A percentile compares a stretch with the other conserved stretches of the same genome.
Evolutionary conservation across 345 rosid species (phyloP).

Genomic region (Eucalyptus paniculata): DNA sequence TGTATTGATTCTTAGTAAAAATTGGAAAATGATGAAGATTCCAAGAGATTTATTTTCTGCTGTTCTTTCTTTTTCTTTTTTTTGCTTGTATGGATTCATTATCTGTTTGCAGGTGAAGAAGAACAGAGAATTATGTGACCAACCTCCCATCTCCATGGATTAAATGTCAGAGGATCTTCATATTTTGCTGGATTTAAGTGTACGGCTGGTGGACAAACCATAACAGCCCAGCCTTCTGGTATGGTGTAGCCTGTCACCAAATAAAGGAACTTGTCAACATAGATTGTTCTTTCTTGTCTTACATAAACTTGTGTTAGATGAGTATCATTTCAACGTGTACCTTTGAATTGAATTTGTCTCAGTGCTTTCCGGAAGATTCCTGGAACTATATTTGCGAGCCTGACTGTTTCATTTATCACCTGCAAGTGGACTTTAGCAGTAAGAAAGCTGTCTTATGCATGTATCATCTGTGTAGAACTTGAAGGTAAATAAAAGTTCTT

Average conservation of each 20-base stretch:
- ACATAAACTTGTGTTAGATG: neutral
- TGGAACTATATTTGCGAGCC: conserved; percentile 93
- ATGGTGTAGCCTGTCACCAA: conserved; percentile 59
- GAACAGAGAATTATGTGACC: conserved; percentile 1
- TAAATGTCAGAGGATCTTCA: conserved; percentile 62
- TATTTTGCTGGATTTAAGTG: conserved; percentile 66
- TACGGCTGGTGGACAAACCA: conserved; percentile 94
- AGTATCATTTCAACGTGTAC: conserved; percentile 13
- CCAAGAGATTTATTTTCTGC: neutral
- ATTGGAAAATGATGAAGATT: neutral
- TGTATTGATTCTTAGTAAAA: neutral
- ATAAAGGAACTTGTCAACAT: neutral
- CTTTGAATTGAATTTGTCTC: conserved; percentile 57
- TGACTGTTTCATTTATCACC: conserved; percentile 87
- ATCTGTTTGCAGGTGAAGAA: neutral
- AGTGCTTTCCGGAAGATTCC: conserved; percentile 86
- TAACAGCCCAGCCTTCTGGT: conserved; percentile 89
- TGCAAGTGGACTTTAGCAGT: conserved; percentile 13
- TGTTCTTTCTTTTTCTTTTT: neutral
- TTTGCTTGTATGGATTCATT: neutral
- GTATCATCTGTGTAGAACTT: conserved; percentile 45
- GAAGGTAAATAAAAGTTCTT: neutral
- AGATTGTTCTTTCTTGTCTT: neutral
- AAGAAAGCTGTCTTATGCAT: conserved; percentile 57
- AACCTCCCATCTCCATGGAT: conserved; percentile 94